Conservation (phyloP, 2,329 filamentous ascomycete genomes). For the Aaosphaeria arxii region DNA sequence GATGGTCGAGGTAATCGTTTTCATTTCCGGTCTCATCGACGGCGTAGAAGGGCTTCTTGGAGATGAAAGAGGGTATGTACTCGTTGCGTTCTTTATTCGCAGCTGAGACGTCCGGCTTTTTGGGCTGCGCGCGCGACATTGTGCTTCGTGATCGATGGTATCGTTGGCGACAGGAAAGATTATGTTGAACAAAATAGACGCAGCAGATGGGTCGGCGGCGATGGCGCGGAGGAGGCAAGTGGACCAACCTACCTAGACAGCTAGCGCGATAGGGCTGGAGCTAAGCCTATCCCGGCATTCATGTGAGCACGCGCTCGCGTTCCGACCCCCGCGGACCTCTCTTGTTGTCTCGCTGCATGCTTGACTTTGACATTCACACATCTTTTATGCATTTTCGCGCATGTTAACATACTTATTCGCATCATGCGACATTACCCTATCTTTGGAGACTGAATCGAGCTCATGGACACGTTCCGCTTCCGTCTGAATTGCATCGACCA, state of each 20-base stretch:
- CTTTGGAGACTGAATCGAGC: not conserved
- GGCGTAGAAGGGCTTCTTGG: conserved; percentile 95
- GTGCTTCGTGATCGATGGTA: not conserved
- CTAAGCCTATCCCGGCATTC: too few species aligned
- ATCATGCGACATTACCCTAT: too few species aligned
- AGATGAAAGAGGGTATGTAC: conserved; percentile 98
- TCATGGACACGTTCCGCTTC: conserved; percentile 78
- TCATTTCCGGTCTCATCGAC: conserved; percentile 67
- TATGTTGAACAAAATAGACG: not conserved
- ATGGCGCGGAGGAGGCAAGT: conserved; percentile 3
- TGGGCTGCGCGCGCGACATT: conserved; percentile 47
- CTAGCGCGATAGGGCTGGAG: conserved; percentile 30
- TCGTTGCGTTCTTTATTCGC: conserved; percentile 85
- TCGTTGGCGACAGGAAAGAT: not conserved
- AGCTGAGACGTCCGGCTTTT: conserved; percentile 53
- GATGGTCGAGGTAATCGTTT: conserved; percentile 93
- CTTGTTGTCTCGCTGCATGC: too few species aligned
- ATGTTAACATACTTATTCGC: too few species aligned
- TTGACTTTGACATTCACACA: too few species aligned
- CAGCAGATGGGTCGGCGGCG: not conserved
- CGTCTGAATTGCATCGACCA: conserved; percentile 95
- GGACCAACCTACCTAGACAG: conserved; percentile 11
- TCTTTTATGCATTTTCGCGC: too few species aligned
- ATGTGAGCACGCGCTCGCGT: too few species aligned
- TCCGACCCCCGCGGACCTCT: too few species aligned